These are phyloP conservation scores for Dittrichia graveolens DNA, from an alignment of 129 eudicot species.

Conservation along the genomic window DNA sequence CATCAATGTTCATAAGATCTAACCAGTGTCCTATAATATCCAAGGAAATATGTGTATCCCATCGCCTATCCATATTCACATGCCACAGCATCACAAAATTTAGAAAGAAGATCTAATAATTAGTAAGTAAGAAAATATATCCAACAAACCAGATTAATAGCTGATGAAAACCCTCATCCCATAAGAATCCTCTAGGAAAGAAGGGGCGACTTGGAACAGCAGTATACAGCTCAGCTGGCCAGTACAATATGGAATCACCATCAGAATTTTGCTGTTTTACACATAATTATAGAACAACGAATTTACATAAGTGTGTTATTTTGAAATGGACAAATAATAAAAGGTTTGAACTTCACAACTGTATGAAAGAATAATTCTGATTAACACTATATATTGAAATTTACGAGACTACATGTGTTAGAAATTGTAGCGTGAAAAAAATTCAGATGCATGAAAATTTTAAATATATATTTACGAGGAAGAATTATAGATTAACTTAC, in stretches of 20 bases:
- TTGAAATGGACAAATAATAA: not conserved
- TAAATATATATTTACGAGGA: too few relatives aligned
- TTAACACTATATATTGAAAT: not conserved
- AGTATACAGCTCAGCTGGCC: conserved; percentile 97
- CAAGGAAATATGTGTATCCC: conserved; percentile 83
- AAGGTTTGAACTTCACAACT: not conserved
- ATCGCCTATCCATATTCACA: conserved; percentile 59
- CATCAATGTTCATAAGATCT: conserved; percentile 96
- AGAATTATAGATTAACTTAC: conserved; percentile 45
- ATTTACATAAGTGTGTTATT: not conserved
- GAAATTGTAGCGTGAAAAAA: not conserved
- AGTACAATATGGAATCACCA: conserved; percentile 65
- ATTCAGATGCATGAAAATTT: not conserved
- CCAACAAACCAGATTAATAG: conserved; percentile 73
- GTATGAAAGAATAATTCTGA: not conserved
- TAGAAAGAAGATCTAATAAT: not conserved
- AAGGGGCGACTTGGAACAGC: conserved; percentile 99
- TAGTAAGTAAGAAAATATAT: conserved; percentile 1
- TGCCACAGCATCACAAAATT: conserved; percentile 1
- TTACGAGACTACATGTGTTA: conserved; percentile 16
- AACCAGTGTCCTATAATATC: conserved; percentile 98
- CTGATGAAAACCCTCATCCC: conserved; percentile 99
- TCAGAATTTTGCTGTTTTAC: conserved; percentile 61
- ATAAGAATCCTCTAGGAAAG: conserved; percentile 93
- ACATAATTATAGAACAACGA: conserved; percentile 7